Conservation (phyloP, 2,329 filamentous ascomycete genomes). For the Scedosporium aurantiacum region DNA sequence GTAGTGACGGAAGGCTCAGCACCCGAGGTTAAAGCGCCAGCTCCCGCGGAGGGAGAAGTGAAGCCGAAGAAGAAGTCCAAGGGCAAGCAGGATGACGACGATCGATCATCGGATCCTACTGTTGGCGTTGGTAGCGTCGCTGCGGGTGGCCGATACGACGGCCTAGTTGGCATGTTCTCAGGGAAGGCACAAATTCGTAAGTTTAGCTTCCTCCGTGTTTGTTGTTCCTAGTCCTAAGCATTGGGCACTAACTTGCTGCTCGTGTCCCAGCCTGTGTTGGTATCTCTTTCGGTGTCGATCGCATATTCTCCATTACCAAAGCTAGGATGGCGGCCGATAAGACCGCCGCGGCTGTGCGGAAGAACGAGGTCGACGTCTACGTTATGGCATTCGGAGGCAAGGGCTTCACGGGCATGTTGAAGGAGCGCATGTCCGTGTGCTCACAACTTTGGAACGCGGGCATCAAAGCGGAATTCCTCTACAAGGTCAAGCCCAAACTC, state of each 20-base stretch:
- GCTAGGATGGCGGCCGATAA: slow-evolving; percentile 56
- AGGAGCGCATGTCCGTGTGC: slow-evolving; percentile 74
- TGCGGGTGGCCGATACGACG: slow-evolving; percentile 83
- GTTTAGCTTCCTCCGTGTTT: neutral
- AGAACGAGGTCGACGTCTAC: slow-evolving; percentile 76
- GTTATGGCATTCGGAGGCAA: slow-evolving; percentile 93
- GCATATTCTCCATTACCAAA: slow-evolving; percentile 88
- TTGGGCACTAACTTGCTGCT: slow-evolving; percentile 30
- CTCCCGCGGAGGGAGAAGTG: slow-evolving; percentile 23
- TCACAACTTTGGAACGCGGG: slow-evolving; percentile 73
- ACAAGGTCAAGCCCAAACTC: slow-evolving; percentile 85
- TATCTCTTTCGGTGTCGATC: slow-evolving; percentile 88
- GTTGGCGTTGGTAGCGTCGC: slow-evolving; percentile 80
- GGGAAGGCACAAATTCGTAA: slow-evolving; percentile 65
- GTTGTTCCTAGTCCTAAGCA: neutral
- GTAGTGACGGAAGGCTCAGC: slow-evolving; percentile 74
- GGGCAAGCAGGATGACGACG: slow-evolving; percentile 37
- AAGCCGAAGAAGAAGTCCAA: slow-evolving; percentile 34
- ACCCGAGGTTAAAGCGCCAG: slow-evolving; percentile 28
- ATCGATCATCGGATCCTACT: slow-evolving; percentile 67
- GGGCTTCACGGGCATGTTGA: slow-evolving; percentile 67
- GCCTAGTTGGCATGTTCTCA: slow-evolving; percentile 88
- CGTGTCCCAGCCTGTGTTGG: slow-evolving; percentile 22
- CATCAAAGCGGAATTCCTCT: slow-evolving; percentile 82
- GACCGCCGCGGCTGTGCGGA: slow-evolving; percentile 36